phyloP scores from a whole-genome alignment of 2,329 filamentous ascomycete species.

The Capronia americana region DNA sequence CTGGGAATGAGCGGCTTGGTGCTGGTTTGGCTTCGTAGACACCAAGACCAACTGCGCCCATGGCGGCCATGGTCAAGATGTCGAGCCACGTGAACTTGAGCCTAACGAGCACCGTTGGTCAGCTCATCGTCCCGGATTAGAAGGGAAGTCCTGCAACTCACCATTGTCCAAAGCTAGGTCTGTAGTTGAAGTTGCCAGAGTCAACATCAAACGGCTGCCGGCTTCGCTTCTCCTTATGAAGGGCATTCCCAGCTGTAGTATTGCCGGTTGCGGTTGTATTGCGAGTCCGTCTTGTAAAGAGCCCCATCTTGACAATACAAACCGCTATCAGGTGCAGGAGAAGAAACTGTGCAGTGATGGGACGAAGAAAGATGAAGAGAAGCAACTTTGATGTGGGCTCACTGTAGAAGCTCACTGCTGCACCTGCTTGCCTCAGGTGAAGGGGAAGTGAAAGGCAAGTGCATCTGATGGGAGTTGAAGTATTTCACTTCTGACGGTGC shows the following conservation, averaged over 20 bases:
- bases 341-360: neutral
- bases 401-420: slow-evolving; percentile 10
- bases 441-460: neutral
- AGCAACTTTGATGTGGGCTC: neutral
- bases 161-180: slow-evolving; percentile 72
- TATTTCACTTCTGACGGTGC: neutral
- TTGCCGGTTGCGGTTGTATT: slow-evolving; percentile 19
- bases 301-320: slow-evolving; percentile 28
- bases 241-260: slow-evolving; percentile 14
- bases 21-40: slow-evolving; percentile 66
- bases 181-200: slow-evolving; percentile 53
- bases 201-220: slow-evolving; percentile 34
- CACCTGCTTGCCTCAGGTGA: slow-evolving; percentile 11
- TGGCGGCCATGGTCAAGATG: slow-evolving; percentile 68
- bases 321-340: slow-evolving; percentile 6
- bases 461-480: slow-evolving; percentile 2
- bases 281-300: slow-evolving; percentile 28
- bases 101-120: slow-evolving; percentile 19
- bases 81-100: slow-evolving; percentile 67
- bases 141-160: slow-evolving; percentile 42
- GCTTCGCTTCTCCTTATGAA: slow-evolving; percentile 12
- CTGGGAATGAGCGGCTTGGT: slow-evolving; percentile 71
- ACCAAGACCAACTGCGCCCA: slow-evolving; percentile 71
- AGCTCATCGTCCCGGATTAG: neutral
- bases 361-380: neutral